A percentile compares a stretch with the other conserved stretches of the same genome.
Evolutionary conservation across 225 moss, liverwort and hornwort species (phyloP).

Genomic region (Polytrichum commune): DNA sequence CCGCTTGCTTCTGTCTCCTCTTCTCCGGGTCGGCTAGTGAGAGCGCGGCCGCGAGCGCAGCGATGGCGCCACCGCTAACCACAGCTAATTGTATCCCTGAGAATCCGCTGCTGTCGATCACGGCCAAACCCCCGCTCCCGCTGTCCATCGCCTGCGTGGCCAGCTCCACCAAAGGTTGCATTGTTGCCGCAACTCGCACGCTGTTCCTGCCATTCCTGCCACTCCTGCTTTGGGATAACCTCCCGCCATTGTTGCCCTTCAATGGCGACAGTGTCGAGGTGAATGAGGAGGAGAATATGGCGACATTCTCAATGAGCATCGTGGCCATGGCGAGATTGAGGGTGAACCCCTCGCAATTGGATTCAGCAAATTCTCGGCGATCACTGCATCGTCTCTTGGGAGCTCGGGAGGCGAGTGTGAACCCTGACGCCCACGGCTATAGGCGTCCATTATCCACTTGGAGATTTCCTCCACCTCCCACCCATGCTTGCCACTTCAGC

Average conservation of each 20-base stretch:
- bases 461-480: not conserved
- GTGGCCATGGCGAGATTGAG: no score
- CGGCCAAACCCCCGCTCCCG: constrained; percentile 20
- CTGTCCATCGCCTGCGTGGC: constrained; percentile 31
- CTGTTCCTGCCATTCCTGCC: constrained; percentile 13
- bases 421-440: no score
- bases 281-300: constrained; percentile 10
- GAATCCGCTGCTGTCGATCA: constrained; percentile 45
- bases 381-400: no score
- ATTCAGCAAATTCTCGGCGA: no score
- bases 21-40: constrained; percentile 87
- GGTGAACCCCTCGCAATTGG: no score
- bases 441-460: no score
- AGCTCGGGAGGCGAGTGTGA: no score
- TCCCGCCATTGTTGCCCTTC: constrained; percentile 14
- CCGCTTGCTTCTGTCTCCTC: constrained; percentile 89
- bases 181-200: constrained; percentile 25
- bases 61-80: constrained; percentile 77
- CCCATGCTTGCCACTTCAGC: not conserved
- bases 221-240: constrained; percentile 9
- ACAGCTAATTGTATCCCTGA: constrained; percentile 68
- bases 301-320: not conserved
- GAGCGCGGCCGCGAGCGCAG: constrained; percentile 63
- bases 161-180: constrained; percentile 32
- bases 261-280: constrained; percentile 10